phyloP scores from a whole-genome alignment of 139 green algal species.

The Chlamydomonas incerta region DNA sequence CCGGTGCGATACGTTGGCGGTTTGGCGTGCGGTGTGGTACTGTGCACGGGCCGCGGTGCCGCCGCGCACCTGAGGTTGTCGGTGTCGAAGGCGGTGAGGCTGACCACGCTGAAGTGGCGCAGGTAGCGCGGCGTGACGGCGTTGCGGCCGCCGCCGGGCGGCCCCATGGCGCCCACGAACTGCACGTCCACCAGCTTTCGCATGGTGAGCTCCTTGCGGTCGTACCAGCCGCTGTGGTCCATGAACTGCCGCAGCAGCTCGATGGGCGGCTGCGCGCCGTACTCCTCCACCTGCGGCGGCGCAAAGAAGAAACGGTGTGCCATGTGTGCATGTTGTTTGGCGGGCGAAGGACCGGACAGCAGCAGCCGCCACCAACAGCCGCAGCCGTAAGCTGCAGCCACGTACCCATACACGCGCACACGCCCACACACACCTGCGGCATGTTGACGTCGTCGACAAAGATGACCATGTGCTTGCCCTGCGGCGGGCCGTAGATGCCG shows the following conservation, averaged over 20 bases:
- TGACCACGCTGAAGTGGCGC: constrained; percentile 71
- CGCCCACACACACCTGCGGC: constrained; percentile 66
- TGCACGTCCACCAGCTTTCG: constrained; percentile 72
- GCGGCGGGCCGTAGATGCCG: constrained; percentile 76
- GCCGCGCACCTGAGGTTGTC: constrained; percentile 61
- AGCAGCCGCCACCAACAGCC: too few relatives aligned
- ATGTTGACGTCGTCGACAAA: constrained; percentile 91
- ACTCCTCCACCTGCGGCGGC: constrained; percentile 62
- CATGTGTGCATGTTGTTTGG: too few relatives aligned
- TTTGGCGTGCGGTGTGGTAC: too few relatives aligned
- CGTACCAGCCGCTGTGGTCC: constrained; percentile 77
- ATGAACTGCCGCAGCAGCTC: constrained; percentile 84
- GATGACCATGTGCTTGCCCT: constrained; percentile 74
- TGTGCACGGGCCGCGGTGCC: too few relatives aligned
- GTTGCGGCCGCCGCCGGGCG: constrained; percentile 79
- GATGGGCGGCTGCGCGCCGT: constrained; percentile 81
- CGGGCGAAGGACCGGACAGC: too few relatives aligned
- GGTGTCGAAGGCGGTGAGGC: constrained; percentile 75
- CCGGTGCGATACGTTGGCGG: too few relatives aligned
- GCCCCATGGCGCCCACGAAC: constrained; percentile 80
- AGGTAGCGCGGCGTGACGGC: constrained; percentile 78
- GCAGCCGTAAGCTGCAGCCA: too few relatives aligned
- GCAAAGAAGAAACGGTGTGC: too few relatives aligned
- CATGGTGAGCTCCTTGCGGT: constrained; percentile 75
- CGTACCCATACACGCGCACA: too few relatives aligned